Conservation (phyloP, 1,284 basidiomycete genomes). For the Ustilago xerochloae region DNA sequence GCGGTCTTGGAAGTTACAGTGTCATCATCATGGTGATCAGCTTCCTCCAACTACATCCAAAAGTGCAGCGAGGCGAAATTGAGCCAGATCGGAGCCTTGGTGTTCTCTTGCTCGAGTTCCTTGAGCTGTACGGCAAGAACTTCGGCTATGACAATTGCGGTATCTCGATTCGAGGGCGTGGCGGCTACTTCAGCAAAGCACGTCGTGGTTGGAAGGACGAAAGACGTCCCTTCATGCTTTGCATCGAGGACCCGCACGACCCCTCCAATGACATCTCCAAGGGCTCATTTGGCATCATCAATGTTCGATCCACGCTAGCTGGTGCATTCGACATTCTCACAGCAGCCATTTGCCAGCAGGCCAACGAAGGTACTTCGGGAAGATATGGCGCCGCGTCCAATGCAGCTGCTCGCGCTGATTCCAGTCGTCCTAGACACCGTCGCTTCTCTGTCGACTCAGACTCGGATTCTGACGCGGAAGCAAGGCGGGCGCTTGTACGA, state of each 20-base stretch:
- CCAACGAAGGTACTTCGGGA: slow-evolving; percentile 41
- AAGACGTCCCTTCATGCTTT: slow-evolving; percentile 75
- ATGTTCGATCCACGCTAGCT: slow-evolving; percentile 83
- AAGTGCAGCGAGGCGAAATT: slow-evolving; percentile 87
- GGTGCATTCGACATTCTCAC: slow-evolving; percentile 88
- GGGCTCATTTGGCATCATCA: slow-evolving; percentile 84
- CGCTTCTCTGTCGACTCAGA: slow-evolving; percentile 38
- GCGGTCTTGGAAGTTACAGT: slow-evolving; percentile 92
- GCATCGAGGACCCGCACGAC: slow-evolving; percentile 96
- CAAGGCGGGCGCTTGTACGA: slow-evolving; percentile 46
- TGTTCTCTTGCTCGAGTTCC: slow-evolving; percentile 92
- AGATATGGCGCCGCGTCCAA: background rate
- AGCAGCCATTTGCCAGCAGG: slow-evolving; percentile 68
- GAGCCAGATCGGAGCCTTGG: slow-evolving; percentile 88
- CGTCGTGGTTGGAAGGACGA: slow-evolving; percentile 58
- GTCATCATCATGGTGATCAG: slow-evolving; percentile 92
- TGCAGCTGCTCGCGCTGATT: slow-evolving; percentile 14
- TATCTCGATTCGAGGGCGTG: slow-evolving; percentile 80
- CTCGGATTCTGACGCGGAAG: slow-evolving; percentile 48
- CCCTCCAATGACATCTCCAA: slow-evolving; percentile 88
- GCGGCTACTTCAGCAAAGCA: slow-evolving; percentile 77
- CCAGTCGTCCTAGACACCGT: slow-evolving; percentile 17
- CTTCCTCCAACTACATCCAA: slow-evolving; percentile 97
- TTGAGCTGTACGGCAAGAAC: slow-evolving; percentile 90
- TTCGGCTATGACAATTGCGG: slow-evolving; percentile 79